Conservation (phyloP, 345 rosid genomes). For the Eucalyptus decipiens region DNA sequence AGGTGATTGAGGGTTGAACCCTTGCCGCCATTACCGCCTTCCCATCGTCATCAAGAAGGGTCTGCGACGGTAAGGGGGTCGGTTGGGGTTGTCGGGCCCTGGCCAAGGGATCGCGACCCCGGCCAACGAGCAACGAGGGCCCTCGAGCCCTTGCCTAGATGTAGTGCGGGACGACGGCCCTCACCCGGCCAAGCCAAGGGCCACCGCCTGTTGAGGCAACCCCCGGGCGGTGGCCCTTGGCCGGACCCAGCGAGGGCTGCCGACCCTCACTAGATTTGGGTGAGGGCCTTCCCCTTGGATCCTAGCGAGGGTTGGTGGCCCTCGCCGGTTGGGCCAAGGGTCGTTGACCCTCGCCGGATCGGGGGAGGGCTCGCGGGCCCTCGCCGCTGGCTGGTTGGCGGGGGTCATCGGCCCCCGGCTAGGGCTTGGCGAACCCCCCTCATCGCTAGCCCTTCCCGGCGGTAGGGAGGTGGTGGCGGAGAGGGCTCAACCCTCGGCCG, state of each 20-base stretch:
- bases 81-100: too few species aligned
- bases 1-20: too few species aligned
- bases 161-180: accelerated
- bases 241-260: accelerated
- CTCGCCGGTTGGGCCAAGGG: accelerated
- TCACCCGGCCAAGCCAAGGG: accelerated
- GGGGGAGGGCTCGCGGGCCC: accelerated
- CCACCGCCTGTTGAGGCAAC: accelerated
- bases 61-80: too few species aligned
- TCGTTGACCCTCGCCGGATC: accelerated
- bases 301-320: too few species aligned
- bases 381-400: accelerated
- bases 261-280: too few species aligned
- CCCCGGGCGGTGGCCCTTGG: too few species aligned
- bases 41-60: too few species aligned
- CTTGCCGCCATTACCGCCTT: accelerated
- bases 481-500: accelerated
- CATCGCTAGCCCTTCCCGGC: accelerated
- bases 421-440: too few species aligned
- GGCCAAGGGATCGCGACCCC: accelerated
- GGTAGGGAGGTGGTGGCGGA: too few species aligned
- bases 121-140: accelerated
- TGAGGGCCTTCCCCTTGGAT: too few species aligned
- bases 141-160: too few species aligned
- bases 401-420: accelerated